Conservation (phyloP, 2,329 filamentous ascomycete genomes). For the Colletotrichum salicis region DNA sequence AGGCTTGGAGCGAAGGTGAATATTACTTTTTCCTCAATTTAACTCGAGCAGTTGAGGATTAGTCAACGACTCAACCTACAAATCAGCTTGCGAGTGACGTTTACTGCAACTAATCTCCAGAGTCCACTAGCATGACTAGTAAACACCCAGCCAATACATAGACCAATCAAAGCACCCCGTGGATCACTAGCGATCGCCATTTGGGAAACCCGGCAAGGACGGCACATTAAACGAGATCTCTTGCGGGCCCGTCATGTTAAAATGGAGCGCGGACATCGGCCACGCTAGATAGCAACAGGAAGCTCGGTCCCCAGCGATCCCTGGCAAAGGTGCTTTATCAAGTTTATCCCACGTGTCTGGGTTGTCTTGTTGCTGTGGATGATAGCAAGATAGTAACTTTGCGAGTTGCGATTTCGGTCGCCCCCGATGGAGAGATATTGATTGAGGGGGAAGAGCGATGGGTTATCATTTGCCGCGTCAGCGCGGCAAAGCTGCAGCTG, state of each 20-base stretch:
- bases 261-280: background rate
- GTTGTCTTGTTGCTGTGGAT: background rate
- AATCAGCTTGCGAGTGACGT: no score
- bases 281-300: conserved; percentile 18
- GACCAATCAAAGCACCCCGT: background rate
- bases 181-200: background rate
- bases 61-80: no score
- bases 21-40: no score
- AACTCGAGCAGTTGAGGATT: no score
- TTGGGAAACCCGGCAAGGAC: conserved; percentile 12
- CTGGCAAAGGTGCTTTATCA: background rate
- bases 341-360: conserved; percentile 10
- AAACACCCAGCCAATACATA: background rate
- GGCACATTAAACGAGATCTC: conserved; percentile 4
- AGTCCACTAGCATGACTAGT: background rate
- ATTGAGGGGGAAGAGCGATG: background rate
- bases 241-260: background rate
- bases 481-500: background rate
- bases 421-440: background rate
- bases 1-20: no score
- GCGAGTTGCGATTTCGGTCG: conserved; percentile 1
- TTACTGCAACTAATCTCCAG: background rate
- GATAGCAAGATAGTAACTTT: background rate
- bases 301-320: background rate
- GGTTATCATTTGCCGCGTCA: conserved; percentile 14